Evolutionary conservation across 2,329 filamentous ascomycete genomes (phyloP).

Genomic region (Hypoxylon sp.): DNA sequence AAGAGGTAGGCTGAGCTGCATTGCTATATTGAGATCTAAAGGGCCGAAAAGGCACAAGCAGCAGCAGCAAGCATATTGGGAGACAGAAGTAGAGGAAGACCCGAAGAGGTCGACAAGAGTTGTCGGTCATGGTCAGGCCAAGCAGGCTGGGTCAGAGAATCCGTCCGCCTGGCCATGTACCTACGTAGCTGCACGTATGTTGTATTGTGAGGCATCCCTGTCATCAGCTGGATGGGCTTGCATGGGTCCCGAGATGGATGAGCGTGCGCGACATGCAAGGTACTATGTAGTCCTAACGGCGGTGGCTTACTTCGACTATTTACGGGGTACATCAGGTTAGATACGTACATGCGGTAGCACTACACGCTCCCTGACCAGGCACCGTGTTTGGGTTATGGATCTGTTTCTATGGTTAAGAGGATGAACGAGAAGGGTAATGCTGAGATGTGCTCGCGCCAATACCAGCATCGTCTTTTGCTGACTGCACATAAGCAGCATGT

Average conservation of each 20-base stretch:
- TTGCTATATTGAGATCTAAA: conserved; percentile 58
- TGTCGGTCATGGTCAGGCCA: conserved; percentile 37
- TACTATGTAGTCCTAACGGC: conserved; percentile 38
- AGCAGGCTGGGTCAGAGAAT: conserved; percentile 31
- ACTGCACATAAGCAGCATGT: conserved; percentile 18
- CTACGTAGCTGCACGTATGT: conserved; percentile 33
- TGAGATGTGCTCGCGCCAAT: conserved; percentile 2
- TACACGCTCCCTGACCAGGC: conserved; percentile 4
- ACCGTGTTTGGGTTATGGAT: conserved; percentile 3
- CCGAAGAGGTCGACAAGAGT: conserved; percentile 37
- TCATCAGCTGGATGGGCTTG: conserved; percentile 38
- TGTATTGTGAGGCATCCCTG: conserved; percentile 39
- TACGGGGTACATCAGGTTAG: conserved; percentile 34
- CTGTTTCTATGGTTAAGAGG: conserved; percentile 1
- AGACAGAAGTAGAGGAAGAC: conserved; percentile 44
- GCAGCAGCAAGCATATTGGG: conserved; percentile 41
- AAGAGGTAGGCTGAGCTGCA: conserved; percentile 54
- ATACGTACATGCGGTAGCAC: conserved; percentile 24
- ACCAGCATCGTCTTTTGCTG: conserved; percentile 11
- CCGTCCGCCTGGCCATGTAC: conserved; percentile 39
- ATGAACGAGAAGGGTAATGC: conserved; percentile 5
- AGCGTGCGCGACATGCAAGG: conserved; percentile 42
- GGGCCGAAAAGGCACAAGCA: conserved; percentile 49
- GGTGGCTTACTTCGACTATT: conserved; percentile 41
- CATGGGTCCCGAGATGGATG: conserved; percentile 35